phyloP scores from a whole-genome alignment of 2,329 filamentous ascomycete genomes.

The Fonsecaea nubica region DNA sequence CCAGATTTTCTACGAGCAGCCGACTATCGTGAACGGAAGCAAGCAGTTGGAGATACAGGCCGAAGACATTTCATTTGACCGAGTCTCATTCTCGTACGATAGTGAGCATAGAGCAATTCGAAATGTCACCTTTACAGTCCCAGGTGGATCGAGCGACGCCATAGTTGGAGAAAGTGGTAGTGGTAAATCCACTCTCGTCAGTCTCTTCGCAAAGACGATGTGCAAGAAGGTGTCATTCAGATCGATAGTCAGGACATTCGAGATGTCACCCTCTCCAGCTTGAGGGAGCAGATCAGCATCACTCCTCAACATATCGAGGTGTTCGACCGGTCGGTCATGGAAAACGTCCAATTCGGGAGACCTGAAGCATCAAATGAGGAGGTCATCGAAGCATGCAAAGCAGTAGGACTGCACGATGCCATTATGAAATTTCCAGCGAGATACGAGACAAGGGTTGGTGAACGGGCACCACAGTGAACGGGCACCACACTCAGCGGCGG shows the following conservation, averaged over 20 bases:
- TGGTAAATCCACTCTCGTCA: constrained; percentile 98
- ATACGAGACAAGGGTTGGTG: constrained; percentile 57
- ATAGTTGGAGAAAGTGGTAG: constrained; percentile 90
- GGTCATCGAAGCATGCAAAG: constrained; percentile 64
- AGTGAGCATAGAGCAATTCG: background rate
- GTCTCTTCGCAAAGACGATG: constrained; percentile 66
- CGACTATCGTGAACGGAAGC: constrained; percentile 50
- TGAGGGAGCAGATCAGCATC: constrained; percentile 65
- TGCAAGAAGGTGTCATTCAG: constrained; percentile 53
- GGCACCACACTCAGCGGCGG: constrained; percentile 62
- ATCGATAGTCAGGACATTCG: constrained; percentile 65
- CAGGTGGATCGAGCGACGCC: constrained; percentile 59
- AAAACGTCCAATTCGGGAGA: constrained; percentile 69
- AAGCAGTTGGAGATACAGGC: background rate
- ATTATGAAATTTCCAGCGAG: constrained; percentile 64
- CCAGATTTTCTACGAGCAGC: constrained; percentile 54
- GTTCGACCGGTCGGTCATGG: constrained; percentile 68
- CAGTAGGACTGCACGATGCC: constrained; percentile 68
- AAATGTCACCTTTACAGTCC: constrained; percentile 40
- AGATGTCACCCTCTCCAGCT: constrained; percentile 62
- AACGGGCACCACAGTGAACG: constrained; percentile 63
- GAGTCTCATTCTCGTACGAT: constrained; percentile 43
- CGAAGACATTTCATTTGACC: background rate
- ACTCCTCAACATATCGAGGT: constrained; percentile 69
- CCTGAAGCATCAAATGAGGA: constrained; percentile 66